Evolutionary conservation across 1,284 basidiomycete genomes (phyloP).

Genomic region (Tilletia walkeri): DNA sequence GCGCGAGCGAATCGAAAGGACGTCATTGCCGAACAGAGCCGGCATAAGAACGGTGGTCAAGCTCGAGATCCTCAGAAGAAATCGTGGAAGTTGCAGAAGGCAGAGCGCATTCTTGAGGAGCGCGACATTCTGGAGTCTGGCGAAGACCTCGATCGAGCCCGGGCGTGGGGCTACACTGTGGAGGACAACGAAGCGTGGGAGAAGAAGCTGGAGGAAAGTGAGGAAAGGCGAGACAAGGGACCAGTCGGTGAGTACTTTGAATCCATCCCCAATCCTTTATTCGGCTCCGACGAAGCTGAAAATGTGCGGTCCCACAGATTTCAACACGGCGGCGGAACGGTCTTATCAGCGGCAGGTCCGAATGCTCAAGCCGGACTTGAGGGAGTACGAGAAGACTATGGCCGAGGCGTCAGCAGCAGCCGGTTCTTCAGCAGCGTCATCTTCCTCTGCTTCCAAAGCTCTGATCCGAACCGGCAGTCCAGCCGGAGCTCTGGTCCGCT

Average conservation of each 20-base stretch:
- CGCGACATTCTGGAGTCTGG: conserved; percentile 83
- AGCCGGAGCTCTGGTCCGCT: background rate
- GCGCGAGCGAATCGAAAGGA: conserved; percentile 39
- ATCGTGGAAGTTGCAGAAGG: conserved; percentile 59
- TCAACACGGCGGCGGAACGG: conserved; percentile 79
- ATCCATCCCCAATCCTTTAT: background rate
- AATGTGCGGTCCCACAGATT: conserved; percentile 64
- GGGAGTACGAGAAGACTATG: conserved; percentile 67
- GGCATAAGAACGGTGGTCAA: conserved; percentile 10
- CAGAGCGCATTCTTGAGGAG: conserved; percentile 80
- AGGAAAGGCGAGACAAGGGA: conserved; percentile 73
- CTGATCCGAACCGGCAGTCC: conserved; percentile 7
- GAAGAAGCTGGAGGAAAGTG: conserved; percentile 74
- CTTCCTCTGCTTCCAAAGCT: background rate
- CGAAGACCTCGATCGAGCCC: conserved; percentile 68
- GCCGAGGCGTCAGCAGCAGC: background rate
- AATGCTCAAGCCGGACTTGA: conserved; percentile 78
- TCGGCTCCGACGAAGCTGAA: background rate
- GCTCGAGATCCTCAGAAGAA: conserved; percentile 12
- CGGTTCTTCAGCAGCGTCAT: background rate
- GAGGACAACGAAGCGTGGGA: conserved; percentile 95
- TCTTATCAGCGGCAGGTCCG: conserved; percentile 88
- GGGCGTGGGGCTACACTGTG: conserved; percentile 90
- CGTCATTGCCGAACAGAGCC: conserved; percentile 28
- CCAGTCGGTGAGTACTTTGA: conserved; percentile 66